Evolutionary conservation across 768 basidiomycete species (phyloP).

Genomic region (Tulasnella calospora): DNA sequence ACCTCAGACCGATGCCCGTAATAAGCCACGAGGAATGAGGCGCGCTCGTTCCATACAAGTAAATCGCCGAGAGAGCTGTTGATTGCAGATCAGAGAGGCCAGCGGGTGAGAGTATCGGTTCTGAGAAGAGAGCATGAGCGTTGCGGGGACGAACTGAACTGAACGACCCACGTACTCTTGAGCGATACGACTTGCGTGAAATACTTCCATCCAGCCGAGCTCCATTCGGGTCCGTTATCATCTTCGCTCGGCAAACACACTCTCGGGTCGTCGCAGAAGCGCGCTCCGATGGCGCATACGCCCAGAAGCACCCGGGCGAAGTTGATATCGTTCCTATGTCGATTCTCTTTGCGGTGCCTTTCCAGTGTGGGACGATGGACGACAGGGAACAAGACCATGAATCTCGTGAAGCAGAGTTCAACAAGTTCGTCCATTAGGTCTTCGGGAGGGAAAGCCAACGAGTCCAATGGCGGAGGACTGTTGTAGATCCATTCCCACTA

Average conservation of each 20-base stretch:
- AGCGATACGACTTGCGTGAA: conserved; percentile 60
- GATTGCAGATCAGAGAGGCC: conserved; percentile 67
- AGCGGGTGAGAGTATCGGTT: conserved; percentile 40
- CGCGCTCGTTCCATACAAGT: conserved; percentile 46
- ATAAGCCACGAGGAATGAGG: conserved; percentile 48
- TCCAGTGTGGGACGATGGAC: conserved; percentile 71
- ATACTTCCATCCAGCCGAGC: conserved; percentile 57
- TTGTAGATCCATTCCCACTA: conserved; percentile 38
- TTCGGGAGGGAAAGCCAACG: conserved; percentile 52
- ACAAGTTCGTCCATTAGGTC: conserved; percentile 54
- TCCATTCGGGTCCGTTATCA: conserved; percentile 41
- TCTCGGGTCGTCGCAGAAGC: conserved; percentile 55
- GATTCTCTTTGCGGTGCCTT: conserved; percentile 43
- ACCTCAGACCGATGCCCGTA: conserved; percentile 38
- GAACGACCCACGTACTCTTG: conserved; percentile 48
- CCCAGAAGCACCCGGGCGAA: conserved; percentile 62
- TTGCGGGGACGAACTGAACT: not conserved
- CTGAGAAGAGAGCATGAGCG: not conserved
- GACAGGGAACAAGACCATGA: conserved; percentile 60
- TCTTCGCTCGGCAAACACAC: conserved; percentile 43
- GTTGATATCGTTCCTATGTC: conserved; percentile 47
- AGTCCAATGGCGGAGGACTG: conserved; percentile 29
- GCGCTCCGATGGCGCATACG: conserved; percentile 63
- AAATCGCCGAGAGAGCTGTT: conserved; percentile 43
- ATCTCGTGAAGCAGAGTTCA: conserved; percentile 56